phyloP scores from a whole-genome alignment of 2,329 filamentous ascomycete species.

The Colletotrichum lupini region DNA sequence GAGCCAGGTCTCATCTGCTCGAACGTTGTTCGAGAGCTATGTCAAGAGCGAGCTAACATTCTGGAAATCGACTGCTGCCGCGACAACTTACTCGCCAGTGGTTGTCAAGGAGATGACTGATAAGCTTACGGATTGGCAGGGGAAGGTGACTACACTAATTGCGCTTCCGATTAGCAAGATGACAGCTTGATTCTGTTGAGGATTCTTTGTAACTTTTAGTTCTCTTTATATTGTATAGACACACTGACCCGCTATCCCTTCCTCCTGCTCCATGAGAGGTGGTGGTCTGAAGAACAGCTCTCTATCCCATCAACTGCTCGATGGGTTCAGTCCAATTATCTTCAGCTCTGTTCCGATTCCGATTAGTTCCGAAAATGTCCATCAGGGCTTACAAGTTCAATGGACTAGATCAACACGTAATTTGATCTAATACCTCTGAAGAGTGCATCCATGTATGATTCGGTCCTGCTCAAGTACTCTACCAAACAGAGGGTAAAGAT shows the following conservation, averaged over 20 bases:
- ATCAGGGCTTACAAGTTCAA: no score
- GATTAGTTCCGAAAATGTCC: no score
- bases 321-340: no score
- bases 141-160: background rate
- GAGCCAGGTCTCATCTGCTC: background rate
- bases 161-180: background rate
- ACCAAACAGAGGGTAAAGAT: no score
- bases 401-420: no score
- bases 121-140: background rate
- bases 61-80: background rate
- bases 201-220: background rate
- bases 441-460: no score
- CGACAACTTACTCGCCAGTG: background rate
- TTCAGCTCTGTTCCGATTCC: no score
- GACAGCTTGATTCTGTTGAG: background rate
- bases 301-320: no score
- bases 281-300: no score
- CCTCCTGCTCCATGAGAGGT: no score
- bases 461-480: no score
- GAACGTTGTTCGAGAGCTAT: background rate
- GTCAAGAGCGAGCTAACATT: background rate
- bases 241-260: background rate
- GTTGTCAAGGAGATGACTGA: background rate
- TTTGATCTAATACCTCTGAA: no score
- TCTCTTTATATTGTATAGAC: background rate